Conservation (phyloP, 1,284 basidiomycete species). For the Boletus mariae region DNA sequence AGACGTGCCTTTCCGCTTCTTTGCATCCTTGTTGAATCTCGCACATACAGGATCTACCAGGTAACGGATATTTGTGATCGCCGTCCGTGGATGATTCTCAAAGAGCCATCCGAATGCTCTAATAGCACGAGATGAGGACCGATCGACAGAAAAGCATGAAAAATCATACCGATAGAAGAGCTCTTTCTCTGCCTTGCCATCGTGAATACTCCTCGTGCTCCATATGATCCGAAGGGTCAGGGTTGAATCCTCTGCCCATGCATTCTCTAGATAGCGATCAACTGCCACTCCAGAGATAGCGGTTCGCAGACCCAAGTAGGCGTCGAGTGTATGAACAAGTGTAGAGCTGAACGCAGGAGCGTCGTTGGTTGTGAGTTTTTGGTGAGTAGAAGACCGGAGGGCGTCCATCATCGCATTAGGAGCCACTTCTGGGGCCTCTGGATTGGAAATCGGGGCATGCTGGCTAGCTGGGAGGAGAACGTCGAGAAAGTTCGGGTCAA, state of each 20-base stretch:
- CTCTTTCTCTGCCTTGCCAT: conserved; percentile 54
- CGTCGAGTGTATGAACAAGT: conserved; percentile 46
- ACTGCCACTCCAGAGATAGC: conserved; percentile 26
- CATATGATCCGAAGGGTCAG: conserved; percentile 59
- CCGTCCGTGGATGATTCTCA: conserved; percentile 60
- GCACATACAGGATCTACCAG: conserved; percentile 49
- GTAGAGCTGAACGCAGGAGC: conserved; percentile 49
- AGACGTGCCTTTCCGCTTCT: conserved; percentile 27
- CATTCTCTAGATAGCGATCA: conserved; percentile 36
- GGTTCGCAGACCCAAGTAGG: conserved; percentile 42
- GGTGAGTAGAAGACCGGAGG: conserved; percentile 39
- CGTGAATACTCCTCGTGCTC: conserved; percentile 59
- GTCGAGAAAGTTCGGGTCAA: conserved; percentile 49
- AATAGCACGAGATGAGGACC: conserved; percentile 1
- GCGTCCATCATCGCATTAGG: conserved; percentile 53
- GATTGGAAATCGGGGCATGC: background rate
- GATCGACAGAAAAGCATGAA: conserved; percentile 1
- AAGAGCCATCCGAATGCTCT: conserved; percentile 63
- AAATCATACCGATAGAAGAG: conserved; percentile 47
- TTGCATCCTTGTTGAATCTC: conserved; percentile 21
- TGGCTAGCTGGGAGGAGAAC: conserved; percentile 39
- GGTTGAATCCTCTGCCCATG: conserved; percentile 52
- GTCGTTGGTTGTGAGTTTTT: conserved; percentile 43
- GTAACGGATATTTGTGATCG: conserved; percentile 50
- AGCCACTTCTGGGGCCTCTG: conserved; percentile 9